These are phyloP conservation scores for Amphichorda felina DNA, from an alignment of 2,329 filamentous ascomycete genomes.

Conservation along the genomic window DNA sequence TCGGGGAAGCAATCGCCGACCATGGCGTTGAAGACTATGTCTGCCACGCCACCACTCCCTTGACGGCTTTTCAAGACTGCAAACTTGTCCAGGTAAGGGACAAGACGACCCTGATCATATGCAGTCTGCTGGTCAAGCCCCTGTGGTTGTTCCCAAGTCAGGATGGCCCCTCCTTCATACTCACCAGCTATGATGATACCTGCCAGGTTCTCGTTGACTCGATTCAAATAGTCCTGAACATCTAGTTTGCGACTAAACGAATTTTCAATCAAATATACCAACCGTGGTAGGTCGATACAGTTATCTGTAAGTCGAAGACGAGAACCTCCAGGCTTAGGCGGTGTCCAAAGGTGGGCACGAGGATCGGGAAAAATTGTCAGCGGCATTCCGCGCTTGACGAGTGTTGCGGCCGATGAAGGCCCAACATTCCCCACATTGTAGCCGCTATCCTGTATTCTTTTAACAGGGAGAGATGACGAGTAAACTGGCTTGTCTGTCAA, in stretches of 20 bases:
- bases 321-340: constrained; percentile 45
- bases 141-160: constrained; percentile 82
- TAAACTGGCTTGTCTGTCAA: constrained; percentile 89
- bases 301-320: constrained; percentile 65
- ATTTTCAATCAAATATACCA: constrained; percentile 84
- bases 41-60: constrained; percentile 83
- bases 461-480: constrained; percentile 77
- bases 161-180: constrained; percentile 88
- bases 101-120: constrained; percentile 48
- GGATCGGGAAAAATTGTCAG: constrained; percentile 74
- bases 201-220: constrained; percentile 72
- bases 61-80: constrained; percentile 82
- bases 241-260: constrained; percentile 83
- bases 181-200: constrained; percentile 91
- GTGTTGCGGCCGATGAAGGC: constrained; percentile 45
- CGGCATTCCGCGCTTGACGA: constrained; percentile 86
- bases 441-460: constrained; percentile 40
- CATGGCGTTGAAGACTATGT: constrained; percentile 95
- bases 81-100: constrained; percentile 96
- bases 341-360: constrained; percentile 55
- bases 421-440: constrained; percentile 8
- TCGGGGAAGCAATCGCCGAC: constrained; percentile 76
- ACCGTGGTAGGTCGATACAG: constrained; percentile 68
- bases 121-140: constrained; percentile 42
- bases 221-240: constrained; percentile 66